These are phyloP conservation scores for Verticillium zaregamsianum DNA, from an alignment of 2,329 filamentous ascomycete genomes.

Conservation along the genomic window DNA sequence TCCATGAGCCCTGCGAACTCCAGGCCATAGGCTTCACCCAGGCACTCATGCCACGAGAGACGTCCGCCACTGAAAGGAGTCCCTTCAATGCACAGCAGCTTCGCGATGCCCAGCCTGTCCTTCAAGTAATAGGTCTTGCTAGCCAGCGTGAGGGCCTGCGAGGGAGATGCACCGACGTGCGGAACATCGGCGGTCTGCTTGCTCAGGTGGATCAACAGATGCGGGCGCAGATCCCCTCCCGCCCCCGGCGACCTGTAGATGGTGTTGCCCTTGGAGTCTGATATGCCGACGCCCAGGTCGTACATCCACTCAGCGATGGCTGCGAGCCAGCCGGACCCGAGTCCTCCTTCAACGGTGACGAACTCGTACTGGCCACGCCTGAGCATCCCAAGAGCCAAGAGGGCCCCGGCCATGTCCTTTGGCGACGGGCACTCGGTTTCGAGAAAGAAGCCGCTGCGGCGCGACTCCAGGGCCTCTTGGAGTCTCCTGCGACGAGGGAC, in stretches of 20 bases:
- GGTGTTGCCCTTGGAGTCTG: background rate
- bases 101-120: background rate
- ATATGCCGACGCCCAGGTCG: background rate
- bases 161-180: background rate
- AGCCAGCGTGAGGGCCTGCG: background rate
- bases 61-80: background rate
- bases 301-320: background rate
- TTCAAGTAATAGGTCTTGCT: background rate
- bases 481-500: background rate
- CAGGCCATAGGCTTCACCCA: background rate
- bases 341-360: background rate
- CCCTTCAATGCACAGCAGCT: background rate
- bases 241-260: background rate
- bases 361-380: background rate
- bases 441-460: background rate
- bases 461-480: background rate
- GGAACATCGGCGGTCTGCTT: background rate
- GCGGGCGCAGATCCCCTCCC: background rate
- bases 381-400: background rate
- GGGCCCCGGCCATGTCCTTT: background rate
- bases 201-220: background rate
- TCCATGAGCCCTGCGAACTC: background rate
- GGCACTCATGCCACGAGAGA: background rate
- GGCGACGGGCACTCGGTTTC: background rate
- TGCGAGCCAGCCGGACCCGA: background rate